Percentiles rank a stretch among this genome's conserved stretches.
phyloP scores from a whole-genome alignment of 2,329 filamentous ascomycete genomes.

The Fusarium coicis region DNA sequence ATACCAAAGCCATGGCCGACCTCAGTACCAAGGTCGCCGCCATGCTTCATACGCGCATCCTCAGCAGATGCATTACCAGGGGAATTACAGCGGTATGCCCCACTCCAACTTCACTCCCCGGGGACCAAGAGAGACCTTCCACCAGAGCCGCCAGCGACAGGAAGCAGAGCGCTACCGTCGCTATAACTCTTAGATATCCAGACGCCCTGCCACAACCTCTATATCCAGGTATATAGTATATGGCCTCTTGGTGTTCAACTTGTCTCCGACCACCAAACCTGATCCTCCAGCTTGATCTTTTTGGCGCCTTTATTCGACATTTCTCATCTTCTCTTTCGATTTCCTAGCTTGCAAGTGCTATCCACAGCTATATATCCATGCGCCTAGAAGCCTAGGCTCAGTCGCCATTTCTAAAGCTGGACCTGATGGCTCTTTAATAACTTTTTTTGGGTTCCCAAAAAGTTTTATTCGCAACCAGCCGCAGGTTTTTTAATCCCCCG shows the following conservation, averaged over 20 bases:
- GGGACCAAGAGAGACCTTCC: background rate
- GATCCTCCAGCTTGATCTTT: background rate
- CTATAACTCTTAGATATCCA: background rate
- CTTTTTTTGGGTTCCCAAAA: background rate
- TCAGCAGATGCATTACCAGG: background rate
- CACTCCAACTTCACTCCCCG: background rate
- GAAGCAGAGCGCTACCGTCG: constrained; percentile 12
- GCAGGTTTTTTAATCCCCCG: background rate
- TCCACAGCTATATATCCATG: background rate
- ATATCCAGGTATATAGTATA: background rate
- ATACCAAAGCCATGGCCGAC: background rate
- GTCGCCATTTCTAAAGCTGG: background rate
- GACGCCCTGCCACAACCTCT: background rate
- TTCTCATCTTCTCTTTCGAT: background rate
- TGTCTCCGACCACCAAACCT: background rate
- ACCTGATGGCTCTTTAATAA: background rate
- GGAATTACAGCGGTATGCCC: background rate
- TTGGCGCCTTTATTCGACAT: background rate
- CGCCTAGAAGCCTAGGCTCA: constrained; percentile 13
- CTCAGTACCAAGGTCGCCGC: background rate
- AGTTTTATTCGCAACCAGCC: background rate
- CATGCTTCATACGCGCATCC: constrained; percentile 8
- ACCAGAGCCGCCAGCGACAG: constrained; percentile 3
- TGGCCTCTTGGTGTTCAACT: background rate
- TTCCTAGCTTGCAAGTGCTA: background rate